Conservation (phyloP, 1,284 basidiomycete genomes). For the Apiotrichum akiyoshidainum region DNA sequence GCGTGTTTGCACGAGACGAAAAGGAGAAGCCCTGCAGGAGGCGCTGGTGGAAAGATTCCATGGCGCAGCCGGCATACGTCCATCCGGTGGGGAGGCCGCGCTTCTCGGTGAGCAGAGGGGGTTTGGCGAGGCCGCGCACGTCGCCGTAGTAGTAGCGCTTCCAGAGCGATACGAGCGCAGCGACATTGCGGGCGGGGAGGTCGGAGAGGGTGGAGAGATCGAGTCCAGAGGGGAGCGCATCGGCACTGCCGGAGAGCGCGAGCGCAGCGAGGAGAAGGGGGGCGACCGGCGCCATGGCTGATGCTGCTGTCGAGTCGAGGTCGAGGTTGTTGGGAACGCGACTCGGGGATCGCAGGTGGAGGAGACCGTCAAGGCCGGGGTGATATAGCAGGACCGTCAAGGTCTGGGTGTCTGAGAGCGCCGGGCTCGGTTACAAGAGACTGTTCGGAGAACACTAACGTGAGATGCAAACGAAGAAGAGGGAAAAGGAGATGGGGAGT, state of each 20-base stretch:
- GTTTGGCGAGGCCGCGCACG: constrained; percentile 34
- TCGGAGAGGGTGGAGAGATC: not conserved
- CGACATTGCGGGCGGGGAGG: not conserved
- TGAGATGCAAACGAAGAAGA: no score
- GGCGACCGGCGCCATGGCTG: constrained; percentile 42
- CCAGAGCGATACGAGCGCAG: not conserved
- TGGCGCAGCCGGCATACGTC: constrained; percentile 44
- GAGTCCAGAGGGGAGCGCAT: constrained; percentile 9
- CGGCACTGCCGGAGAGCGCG: constrained; percentile 27
- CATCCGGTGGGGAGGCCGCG: constrained; percentile 45
- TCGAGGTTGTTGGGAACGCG: constrained; percentile 11
- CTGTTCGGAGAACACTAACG: not conserved
- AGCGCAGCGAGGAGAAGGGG: constrained; percentile 22
- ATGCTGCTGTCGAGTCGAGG: constrained; percentile 5
- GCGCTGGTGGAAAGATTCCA: constrained; percentile 38
- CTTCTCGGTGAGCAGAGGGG: constrained; percentile 33
- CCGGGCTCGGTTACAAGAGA: constrained; percentile 27
- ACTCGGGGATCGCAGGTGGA: not conserved
- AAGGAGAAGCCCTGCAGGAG: constrained; percentile 41
- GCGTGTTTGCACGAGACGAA: constrained; percentile 32
- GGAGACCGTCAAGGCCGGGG: constrained; percentile 35
- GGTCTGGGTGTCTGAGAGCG: not conserved
- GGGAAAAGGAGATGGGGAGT: not conserved
- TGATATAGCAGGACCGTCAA: constrained; percentile 18
- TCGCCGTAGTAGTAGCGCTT: constrained; percentile 38